Conservation (phyloP, 345 rosid genomes). For the Linum tenue region DNA sequence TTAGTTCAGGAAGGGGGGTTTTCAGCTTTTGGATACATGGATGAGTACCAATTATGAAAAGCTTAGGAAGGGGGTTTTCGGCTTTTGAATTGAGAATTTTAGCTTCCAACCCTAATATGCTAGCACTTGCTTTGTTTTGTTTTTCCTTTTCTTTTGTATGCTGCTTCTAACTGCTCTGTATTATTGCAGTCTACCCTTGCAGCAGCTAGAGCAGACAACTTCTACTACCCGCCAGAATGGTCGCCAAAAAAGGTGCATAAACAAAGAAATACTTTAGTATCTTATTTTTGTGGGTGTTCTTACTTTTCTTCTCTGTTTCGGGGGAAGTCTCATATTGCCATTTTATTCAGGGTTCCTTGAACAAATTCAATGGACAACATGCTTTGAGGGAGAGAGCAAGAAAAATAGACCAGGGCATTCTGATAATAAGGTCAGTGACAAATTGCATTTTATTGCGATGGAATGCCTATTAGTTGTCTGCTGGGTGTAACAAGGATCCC, state of each 20-base stretch:
- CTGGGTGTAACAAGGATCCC: neutral
- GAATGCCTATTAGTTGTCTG: neutral
- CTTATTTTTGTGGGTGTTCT: conserved; percentile 1
- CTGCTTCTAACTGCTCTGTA: neutral
- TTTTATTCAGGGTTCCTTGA: conserved; percentile 57
- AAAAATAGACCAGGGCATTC: conserved; percentile 81
- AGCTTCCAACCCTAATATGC: neutral
- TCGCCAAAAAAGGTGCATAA: conserved; percentile 55
- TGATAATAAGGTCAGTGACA: conserved; percentile 64
- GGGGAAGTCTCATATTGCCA: conserved; percentile 5
- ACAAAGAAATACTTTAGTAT: neutral
- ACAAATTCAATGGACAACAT: conserved; percentile 98
- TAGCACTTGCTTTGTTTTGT: too few species aligned
- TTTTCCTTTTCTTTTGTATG: neutral
- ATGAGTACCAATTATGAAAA: too few species aligned
- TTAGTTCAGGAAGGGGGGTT: neutral
- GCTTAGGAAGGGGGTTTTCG: neutral
- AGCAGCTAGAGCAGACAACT: conserved; percentile 96
- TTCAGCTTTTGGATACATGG: neutral
- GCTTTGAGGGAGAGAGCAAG: conserved; percentile 87
- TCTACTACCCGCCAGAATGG: conserved; percentile 97
- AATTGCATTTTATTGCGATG: neutral
- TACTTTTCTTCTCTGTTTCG: conserved; percentile 6
- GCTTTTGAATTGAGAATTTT: neutral
- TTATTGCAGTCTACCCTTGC: conserved; percentile 79